These are phyloP conservation scores for Mucor mucedo DNA, from an alignment of 371 early-diverging fungal species.

Conservation along the genomic window DNA sequence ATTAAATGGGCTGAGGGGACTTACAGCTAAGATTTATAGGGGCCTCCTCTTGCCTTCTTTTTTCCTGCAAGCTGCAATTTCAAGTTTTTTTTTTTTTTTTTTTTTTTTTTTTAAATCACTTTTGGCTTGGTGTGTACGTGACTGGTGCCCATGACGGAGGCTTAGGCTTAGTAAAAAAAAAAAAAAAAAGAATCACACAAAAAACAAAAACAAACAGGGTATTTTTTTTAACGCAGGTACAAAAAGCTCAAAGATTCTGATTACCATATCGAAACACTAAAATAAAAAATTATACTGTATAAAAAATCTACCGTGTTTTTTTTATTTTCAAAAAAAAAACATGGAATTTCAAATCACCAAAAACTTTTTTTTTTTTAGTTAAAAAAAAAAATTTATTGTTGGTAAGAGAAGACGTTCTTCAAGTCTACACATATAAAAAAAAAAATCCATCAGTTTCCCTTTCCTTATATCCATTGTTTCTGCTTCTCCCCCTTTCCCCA, in stretches of 20 bases:
- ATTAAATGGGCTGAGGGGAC: neutral
- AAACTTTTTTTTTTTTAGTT: neutral
- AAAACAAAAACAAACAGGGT: too few relatives aligned
- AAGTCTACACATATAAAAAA: slow-evolving; percentile 39
- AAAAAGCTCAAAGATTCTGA: too few relatives aligned
- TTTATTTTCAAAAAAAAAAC: neutral
- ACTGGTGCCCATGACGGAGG: too few relatives aligned
- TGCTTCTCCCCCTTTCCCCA: too few relatives aligned
- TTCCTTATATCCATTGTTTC: neutral
- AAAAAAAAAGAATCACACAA: too few relatives aligned
- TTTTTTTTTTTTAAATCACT: neutral
- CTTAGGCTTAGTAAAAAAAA: too few relatives aligned
- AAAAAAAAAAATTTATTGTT: slow-evolving; percentile 39
- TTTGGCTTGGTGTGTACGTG: too few relatives aligned
- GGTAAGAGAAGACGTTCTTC: slow-evolving; percentile 60
- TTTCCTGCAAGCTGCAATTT: slow-evolving; percentile 3
- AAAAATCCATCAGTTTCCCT: neutral
- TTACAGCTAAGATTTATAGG: too few relatives aligned
- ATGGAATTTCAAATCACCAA: neutral
- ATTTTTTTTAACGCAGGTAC: too few relatives aligned
- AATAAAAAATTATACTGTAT: neutral
- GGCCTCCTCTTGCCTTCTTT: neutral
- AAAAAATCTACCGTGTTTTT: neutral
- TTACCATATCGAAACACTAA: neutral
- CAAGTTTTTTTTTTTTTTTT: slow-evolving; percentile 1